These are phyloP conservation scores for Piper longum DNA, from an alignment of 164 flowering plant genomes.

Conservation along the genomic window DNA sequence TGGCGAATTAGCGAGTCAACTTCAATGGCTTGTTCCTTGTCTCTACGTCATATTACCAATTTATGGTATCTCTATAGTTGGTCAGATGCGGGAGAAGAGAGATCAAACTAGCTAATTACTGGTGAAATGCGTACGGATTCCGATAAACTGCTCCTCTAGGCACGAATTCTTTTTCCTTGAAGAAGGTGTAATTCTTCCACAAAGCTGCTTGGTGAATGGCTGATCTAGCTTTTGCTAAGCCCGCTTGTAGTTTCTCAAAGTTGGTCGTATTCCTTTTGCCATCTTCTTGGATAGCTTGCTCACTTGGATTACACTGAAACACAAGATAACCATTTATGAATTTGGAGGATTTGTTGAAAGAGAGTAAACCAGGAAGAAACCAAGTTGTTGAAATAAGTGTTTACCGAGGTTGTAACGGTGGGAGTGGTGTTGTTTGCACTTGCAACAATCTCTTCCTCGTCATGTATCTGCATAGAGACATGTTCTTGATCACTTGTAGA, in stretches of 20 bases:
- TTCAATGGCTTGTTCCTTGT: no score
- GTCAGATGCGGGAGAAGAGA: background rate
- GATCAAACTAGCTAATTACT: slow-evolving; percentile 13
- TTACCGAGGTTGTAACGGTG: background rate
- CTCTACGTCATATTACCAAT: no score
- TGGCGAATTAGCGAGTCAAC: no score
- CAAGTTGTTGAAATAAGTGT: background rate
- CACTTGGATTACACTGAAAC: background rate
- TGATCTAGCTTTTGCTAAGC: slow-evolving; percentile 37
- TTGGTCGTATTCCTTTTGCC: background rate
- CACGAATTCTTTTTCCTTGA: background rate
- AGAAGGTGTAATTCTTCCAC: background rate
- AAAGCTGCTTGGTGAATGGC: slow-evolving; percentile 27
- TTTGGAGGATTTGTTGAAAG: background rate
- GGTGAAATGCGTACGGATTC: slow-evolving; percentile 47
- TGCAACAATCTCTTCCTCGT: background rate
- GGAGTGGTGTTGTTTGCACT: background rate
- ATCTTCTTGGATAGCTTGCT: background rate
- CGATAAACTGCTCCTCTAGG: slow-evolving; percentile 28
- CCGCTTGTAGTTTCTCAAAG: slow-evolving; percentile 22
- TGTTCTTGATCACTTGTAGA: no score
- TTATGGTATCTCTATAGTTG: no score
- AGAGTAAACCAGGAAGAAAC: background rate
- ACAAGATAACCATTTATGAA: background rate
- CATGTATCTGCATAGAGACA: no score